These are phyloP conservation scores for Peronospora farinosa DNA, from an alignment of 352 stramenopile genomes.

Conservation along the genomic window DNA sequence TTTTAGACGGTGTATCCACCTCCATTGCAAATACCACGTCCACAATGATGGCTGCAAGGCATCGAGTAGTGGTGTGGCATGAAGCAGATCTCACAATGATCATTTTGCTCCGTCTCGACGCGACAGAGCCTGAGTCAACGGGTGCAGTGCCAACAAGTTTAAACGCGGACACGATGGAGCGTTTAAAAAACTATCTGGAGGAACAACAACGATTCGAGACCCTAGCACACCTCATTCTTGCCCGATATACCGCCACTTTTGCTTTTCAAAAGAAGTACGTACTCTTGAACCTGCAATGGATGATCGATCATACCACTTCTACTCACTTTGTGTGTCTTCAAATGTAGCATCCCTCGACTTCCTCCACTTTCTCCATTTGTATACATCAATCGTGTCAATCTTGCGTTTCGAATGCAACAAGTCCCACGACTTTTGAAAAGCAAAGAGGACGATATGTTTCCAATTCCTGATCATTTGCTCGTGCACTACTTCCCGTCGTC, in stretches of 20 bases:
- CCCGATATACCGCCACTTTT: conserved; percentile 26
- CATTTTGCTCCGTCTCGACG: conserved; percentile 23
- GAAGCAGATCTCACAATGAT: conserved; percentile 49
- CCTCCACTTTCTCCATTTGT: conserved; percentile 34
- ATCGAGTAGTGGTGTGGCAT: conserved; percentile 42
- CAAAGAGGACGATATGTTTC: conserved; percentile 46
- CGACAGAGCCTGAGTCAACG: neutral
- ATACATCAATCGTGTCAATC: conserved; percentile 54
- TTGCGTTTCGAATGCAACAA: conserved; percentile 43
- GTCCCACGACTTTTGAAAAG: conserved; percentile 49
- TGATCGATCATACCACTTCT: neutral
- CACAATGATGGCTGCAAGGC: conserved; percentile 2
- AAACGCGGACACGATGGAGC: conserved; percentile 14
- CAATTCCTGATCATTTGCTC: conserved; percentile 36
- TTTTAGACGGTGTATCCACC: neutral
- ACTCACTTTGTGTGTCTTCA: conserved; percentile 9
- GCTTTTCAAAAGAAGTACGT: conserved; percentile 25
- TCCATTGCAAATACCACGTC: neutral
- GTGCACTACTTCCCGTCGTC: conserved; percentile 42
- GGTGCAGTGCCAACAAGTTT: conserved; percentile 2
- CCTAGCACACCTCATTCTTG: conserved; percentile 32
- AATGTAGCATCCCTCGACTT: conserved; percentile 20
- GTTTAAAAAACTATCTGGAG: conserved; percentile 25
- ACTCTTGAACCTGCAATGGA: neutral
- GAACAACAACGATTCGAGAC: conserved; percentile 28